Evolutionary conservation across 2,329 filamentous ascomycete genomes (phyloP), one percentile per base, ranked within the genome.

Genomic region (Davidsoniella neocaledoniae): DNA sequence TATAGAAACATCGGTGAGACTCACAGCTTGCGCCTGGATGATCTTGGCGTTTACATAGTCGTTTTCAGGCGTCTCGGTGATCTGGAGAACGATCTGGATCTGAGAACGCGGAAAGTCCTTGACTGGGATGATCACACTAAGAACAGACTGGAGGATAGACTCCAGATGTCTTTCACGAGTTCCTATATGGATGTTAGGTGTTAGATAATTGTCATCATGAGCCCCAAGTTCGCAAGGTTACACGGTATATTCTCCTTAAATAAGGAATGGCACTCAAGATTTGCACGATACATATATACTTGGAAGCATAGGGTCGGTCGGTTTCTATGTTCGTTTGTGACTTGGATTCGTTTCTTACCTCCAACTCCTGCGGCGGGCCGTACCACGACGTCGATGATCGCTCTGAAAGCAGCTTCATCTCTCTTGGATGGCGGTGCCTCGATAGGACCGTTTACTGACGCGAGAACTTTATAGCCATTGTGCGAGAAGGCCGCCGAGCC

Each of bases 371-470:
- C 79, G 36, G 83, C 81, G 45, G 90, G 90, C 62, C 91, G 79
- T 56, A 98, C 77, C 61, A 90, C 79, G 52, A 98, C 85, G 65
- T 96, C 91, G 56, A 98, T 72, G 46, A 82, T 77, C 25, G 90
- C 86, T 68, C 95, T 87, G 64, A 94, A 88, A 6, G 91, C 83
- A 56, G 91, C 77, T 63, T 96, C 86, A 61, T 98, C 90, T 58
- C 86, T 79, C 59, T 88, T 77, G 14, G 33, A 12, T 33, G 7
- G 29, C 57, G 80, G 79, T 14, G 90, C 86, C 68, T 98, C 91
- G 57, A 96, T 77, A 14, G 91, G 91, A 0, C 90, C 91, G 65
- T 94, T 96, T 56, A 94, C 86, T 12, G 86, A 81, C 50, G 83
- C 84, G 49, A 93, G 76, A 55, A 96, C 75, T 42, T 80, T 81